Base-by-base conservation (phyloP, 1,284 basidiomycete genomes). In the Malassezia pachydermatis region DNA sequence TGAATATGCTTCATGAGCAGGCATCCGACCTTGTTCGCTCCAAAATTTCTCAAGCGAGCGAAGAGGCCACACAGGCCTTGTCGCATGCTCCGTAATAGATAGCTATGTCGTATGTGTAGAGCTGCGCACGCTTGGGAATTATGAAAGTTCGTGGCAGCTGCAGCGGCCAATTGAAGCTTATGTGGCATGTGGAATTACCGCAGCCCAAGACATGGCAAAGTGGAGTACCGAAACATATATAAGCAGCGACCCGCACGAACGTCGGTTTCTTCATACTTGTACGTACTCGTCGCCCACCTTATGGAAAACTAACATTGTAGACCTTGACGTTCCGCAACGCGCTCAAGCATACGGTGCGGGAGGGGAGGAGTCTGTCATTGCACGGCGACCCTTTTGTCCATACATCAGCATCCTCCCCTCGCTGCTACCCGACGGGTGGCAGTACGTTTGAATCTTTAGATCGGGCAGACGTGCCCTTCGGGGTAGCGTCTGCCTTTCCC, bases 381-480 rank as follows among this genome's bases (percentile, higher is more conserved):
- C 50, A 52, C 50, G 50, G 50, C 50, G 50, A 52, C 50, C 50
- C 50, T 34, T 52, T 51, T 47, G 50, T 41, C 50, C 50, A 47
- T 43, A 52, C 50, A 52, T 41, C 40, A 52, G 39, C 33, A 38
- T 46, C 28, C 19, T 16, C 45, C 37, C 38, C 50, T 52, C 50
- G 50, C 50, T 52, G 50, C 50, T 52, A 32, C 50, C 50, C 32
- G 25, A 25, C 34, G 30, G 49, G 50, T 52, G 50, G 50, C 44
- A 52, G 50, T 52, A 52, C 50, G 50, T 52, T 52, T 7, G 11
- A 52, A 52, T 52, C 44, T 52, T 52, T 52, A 41, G 50, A 52
- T 52, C 50, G 39, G 50, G 50, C 50, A 40, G 40, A 32, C 50
- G 22, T 33, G 25, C 40, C 45, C 50, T 52, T 22, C 50, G 50